These are phyloP conservation scores for Angophora floribunda DNA, from an alignment of 345 rosid genomes.

Conservation along the genomic window DNA sequence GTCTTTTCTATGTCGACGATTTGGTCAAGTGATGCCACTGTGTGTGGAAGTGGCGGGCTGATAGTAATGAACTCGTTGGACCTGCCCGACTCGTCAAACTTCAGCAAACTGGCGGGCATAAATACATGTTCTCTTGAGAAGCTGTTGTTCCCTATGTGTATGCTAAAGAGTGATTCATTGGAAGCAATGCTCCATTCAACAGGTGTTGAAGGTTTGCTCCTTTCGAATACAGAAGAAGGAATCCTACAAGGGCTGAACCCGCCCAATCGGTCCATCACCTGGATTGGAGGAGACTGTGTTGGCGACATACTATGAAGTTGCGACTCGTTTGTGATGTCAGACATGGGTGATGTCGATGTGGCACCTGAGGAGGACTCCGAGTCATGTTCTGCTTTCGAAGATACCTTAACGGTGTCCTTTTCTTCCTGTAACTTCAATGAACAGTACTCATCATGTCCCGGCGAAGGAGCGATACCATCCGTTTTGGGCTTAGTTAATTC, in stretches of 20 bases:
- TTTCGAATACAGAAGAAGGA: constrained; percentile 44
- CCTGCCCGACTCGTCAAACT: background rate
- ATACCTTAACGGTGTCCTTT: background rate
- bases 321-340: constrained; percentile 31
- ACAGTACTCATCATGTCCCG: background rate
- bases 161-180: constrained; percentile 63
- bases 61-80: constrained; percentile 25
- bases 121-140: constrained; percentile 22
- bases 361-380: background rate
- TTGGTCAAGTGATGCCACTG: constrained; percentile 1
- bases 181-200: constrained; percentile 63
- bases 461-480: background rate
- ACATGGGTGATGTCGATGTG: constrained; percentile 15
- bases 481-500: background rate
- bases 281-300: constrained; percentile 54
- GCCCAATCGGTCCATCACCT: constrained; percentile 55
- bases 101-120: constrained; percentile 3
- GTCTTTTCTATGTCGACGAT: background rate
- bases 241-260: constrained; percentile 43
- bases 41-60: constrained; percentile 18
- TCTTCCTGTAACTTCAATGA: background rate
- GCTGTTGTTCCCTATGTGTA: constrained; percentile 52
- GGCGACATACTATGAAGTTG: constrained; percentile 4
- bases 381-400: background rate
- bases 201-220: constrained; percentile 19